Conservation (phyloP, 176 grass and related monocot genomes). For the Saccharum officinarum region DNA sequence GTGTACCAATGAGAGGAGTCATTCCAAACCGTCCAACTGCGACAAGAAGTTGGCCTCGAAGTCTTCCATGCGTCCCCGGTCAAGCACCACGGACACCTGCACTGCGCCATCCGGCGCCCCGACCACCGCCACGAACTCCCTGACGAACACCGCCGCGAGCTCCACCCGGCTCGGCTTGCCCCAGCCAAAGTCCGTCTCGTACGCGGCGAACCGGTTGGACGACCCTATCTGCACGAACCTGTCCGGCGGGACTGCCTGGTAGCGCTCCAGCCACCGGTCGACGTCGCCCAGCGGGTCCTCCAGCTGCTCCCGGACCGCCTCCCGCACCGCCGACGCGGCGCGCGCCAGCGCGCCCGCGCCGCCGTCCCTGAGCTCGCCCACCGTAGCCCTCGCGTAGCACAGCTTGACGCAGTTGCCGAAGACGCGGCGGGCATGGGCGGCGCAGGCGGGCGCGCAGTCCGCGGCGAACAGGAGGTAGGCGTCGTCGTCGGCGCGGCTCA, state of each 20-base stretch:
- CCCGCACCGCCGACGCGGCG: conserved; percentile 9
- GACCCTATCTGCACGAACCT: background rate
- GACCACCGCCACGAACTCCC: background rate
- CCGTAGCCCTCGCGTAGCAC: background rate
- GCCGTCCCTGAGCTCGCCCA: background rate
- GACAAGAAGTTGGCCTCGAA: conserved; percentile 30
- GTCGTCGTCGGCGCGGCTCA: background rate
- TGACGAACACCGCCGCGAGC: conserved; percentile 16
- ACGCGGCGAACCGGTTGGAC: conserved; percentile 49
- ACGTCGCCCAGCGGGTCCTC: conserved; percentile 4
- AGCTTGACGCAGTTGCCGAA: conserved; percentile 47
- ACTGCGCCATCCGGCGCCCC: conserved; percentile 36
- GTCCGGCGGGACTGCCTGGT: background rate
- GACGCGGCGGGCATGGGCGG: background rate
- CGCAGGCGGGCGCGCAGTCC: conserved; percentile 36
- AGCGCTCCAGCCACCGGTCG: background rate
- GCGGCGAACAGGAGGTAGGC: conserved; percentile 29
- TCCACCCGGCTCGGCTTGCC: conserved; percentile 51
- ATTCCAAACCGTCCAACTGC: background rate
- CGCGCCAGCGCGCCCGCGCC: background rate
- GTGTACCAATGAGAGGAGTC: no score
- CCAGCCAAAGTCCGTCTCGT: conserved; percentile 60
- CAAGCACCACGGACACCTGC: conserved; percentile 43
- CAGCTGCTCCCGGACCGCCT: conserved; percentile 16
- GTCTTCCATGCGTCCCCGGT: background rate